Conservation (phyloP, 768 basidiomycete genomes). For the Suillus occidentalis region DNA sequence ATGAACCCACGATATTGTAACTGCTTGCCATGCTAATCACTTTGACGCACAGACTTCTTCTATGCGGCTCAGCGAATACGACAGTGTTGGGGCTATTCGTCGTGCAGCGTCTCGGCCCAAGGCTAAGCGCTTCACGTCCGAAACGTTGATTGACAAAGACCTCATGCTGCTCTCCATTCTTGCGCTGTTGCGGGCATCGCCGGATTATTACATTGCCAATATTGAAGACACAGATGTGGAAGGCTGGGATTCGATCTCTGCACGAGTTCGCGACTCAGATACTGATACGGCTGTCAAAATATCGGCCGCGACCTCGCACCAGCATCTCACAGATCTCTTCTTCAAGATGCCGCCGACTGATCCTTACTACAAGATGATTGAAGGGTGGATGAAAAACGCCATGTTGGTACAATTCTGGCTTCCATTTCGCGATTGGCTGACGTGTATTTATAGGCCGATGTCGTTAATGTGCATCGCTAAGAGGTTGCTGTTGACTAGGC, state of each 20-base stretch:
- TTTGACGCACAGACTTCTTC: slow-evolving; percentile 42
- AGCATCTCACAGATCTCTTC: slow-evolving; percentile 42
- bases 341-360: slow-evolving; percentile 44
- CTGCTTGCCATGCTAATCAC: not conserved
- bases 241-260: slow-evolving; percentile 44
- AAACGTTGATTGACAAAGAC: slow-evolving; percentile 68
- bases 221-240: slow-evolving; percentile 27
- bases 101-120: slow-evolving; percentile 58
- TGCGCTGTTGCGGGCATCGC: slow-evolving; percentile 62
- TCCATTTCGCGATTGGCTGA: slow-evolving; percentile 1
- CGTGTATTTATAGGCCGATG: slow-evolving; percentile 16
- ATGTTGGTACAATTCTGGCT: slow-evolving; percentile 39
- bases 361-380: slow-evolving; percentile 35
- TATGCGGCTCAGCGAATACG: slow-evolving; percentile 59
- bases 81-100: slow-evolving; percentile 54
- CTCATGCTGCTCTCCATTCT: slow-evolving; percentile 69
- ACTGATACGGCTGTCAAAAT: slow-evolving; percentile 67
- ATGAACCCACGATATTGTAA: not conserved
- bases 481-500: slow-evolving; percentile 58
- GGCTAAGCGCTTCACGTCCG: slow-evolving; percentile 53
- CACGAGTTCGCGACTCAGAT: slow-evolving; percentile 62
- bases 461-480: slow-evolving; percentile 48
- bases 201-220: slow-evolving; percentile 52
- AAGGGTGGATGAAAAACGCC: slow-evolving; percentile 45
- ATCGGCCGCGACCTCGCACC: slow-evolving; percentile 52